A percentile compares a stretch with the other conserved stretches of the same genome.
Conservation (phyloP, 306 rosid genomes). For the Hippophae tibetana region DNA sequence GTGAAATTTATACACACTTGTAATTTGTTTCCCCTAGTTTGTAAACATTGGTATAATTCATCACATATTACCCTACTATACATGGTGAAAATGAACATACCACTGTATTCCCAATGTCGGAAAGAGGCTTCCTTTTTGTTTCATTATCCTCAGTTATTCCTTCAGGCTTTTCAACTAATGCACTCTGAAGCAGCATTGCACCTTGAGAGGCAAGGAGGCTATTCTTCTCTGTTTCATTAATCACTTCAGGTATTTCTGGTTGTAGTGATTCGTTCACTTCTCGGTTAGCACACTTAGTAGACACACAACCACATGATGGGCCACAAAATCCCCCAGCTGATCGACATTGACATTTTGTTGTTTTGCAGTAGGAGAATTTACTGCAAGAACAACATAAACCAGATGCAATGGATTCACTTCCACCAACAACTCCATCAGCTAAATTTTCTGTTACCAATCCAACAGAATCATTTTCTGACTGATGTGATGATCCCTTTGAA, state of each 20-base stretch:
- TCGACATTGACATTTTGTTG: slow-evolving; percentile 59
- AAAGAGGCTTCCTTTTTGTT: slow-evolving; percentile 48
- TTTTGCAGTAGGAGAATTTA: slow-evolving; percentile 59
- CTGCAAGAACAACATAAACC: slow-evolving; percentile 62
- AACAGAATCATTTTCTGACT: slow-evolving; percentile 17
- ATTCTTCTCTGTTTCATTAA: slow-evolving; percentile 35
- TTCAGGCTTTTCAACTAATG: slow-evolving; percentile 40
- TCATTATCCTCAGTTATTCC: slow-evolving; percentile 35
- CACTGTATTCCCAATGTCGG: slow-evolving; percentile 77
- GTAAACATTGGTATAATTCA: too few species aligned
- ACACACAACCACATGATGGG: slow-evolving; percentile 47
- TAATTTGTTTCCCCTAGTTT: too few species aligned
- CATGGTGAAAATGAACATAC: slow-evolving; percentile 24
- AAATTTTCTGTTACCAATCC: slow-evolving; percentile 25
- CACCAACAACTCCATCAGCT: slow-evolving; percentile 19
- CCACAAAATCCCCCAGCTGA: slow-evolving; percentile 44
- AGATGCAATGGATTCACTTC: slow-evolving; percentile 7
- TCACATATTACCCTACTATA: background rate
- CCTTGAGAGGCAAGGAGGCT: slow-evolving; percentile 60
- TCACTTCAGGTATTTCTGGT: slow-evolving; percentile 20
- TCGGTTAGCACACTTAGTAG: slow-evolving; percentile 54
- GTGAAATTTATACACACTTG: too few species aligned
- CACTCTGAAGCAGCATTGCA: slow-evolving; percentile 66
- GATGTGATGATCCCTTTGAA: slow-evolving; percentile 23
- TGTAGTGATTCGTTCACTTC: slow-evolving; percentile 18